These are phyloP conservation scores for Capsicum baccatum DNA, from an alignment of 257 asterid species.

Conservation along the genomic window DNA sequence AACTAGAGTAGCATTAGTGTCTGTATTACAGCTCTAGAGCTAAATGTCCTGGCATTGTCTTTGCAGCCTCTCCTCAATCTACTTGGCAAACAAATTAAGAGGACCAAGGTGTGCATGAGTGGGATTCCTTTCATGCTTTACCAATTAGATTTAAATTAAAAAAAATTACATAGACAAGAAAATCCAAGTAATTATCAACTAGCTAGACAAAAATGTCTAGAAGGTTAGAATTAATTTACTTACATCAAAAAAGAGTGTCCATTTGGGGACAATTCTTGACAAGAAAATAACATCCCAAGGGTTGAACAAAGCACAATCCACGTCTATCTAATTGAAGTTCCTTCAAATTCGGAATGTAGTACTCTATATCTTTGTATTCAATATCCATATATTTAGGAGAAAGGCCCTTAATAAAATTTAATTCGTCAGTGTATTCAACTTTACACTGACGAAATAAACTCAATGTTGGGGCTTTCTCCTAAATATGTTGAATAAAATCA, in stretches of 20 bases:
- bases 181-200: neutral
- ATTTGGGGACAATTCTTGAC: too few species aligned
- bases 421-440: too few species aligned
- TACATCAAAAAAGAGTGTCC: neutral
- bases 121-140: neutral
- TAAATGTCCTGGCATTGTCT: neutral
- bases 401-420: too few species aligned
- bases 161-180: neutral
- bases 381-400: too few species aligned
- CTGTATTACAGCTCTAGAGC: neutral
- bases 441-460: too few species aligned
- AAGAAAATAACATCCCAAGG: neutral
- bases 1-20: neutral
- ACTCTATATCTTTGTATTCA: too few species aligned
- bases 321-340: neutral
- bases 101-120: neutral
- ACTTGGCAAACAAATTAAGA: conserved; percentile 2
- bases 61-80: conserved; percentile 17
- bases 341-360: neutral
- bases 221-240: neutral
- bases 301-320: neutral
- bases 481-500: too few species aligned
- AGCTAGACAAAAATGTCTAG: neutral
- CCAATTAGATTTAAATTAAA: neutral
- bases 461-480: too few species aligned